These are phyloP conservation scores for Camelina neglecta DNA, from an alignment of 345 rosid species.

Conservation along the genomic window DNA sequence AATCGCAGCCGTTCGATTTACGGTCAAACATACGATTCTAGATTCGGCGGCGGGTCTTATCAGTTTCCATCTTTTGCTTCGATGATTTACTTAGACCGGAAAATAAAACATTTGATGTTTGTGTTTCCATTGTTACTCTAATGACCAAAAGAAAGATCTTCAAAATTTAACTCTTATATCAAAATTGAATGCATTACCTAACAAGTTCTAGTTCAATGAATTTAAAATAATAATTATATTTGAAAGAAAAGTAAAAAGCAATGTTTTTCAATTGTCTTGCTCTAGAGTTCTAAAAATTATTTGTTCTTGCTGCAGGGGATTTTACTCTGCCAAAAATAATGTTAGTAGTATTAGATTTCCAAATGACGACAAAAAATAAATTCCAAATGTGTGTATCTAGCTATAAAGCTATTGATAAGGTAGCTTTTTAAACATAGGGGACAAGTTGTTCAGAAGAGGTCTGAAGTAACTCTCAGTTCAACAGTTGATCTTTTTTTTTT, in stretches of 20 bases:
- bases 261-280: not conserved
- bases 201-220: too few species aligned
- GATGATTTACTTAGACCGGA: slow-evolving; percentile 29
- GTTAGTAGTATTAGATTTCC: slow-evolving; percentile 7
- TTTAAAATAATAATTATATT: too few species aligned
- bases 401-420: slow-evolving; percentile 20
- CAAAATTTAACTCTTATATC: too few species aligned
- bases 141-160: too few species aligned
- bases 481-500: slow-evolving; percentile 18
- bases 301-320: not conserved
- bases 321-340: slow-evolving; percentile 20
- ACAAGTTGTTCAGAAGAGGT: slow-evolving; percentile 42
- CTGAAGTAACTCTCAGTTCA: slow-evolving; percentile 43
- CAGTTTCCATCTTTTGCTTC: slow-evolving; percentile 39
- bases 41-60: slow-evolving; percentile 42
- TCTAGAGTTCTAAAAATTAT: not conserved
- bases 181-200: too few species aligned
- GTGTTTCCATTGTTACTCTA: too few species aligned
- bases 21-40: slow-evolving; percentile 39
- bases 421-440: slow-evolving; percentile 40
- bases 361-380: slow-evolving; percentile 36
- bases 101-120: slow-evolving; percentile 3
- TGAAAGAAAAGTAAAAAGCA: not conserved
- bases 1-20: slow-evolving; percentile 34
- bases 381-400: slow-evolving; percentile 35